These are phyloP conservation scores for Macrotyloma uniflorum DNA, from an alignment of 306 rosid genomes.

Conservation along the genomic window DNA sequence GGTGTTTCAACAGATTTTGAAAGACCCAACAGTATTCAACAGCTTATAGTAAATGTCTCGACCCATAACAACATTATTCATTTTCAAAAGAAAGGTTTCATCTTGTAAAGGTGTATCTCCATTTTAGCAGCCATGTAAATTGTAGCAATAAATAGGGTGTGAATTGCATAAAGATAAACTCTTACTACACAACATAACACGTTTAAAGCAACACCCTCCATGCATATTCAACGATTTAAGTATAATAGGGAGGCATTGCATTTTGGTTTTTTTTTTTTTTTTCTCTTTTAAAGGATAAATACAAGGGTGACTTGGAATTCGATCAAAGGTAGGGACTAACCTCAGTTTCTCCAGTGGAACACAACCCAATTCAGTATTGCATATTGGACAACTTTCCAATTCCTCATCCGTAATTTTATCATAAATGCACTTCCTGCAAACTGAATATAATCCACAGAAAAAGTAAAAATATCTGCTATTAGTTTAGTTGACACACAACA, in stretches of 20 bases:
- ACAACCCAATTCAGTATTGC: conserved; percentile 79
- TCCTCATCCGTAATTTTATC: conserved; percentile 81
- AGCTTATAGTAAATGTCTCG: conserved; percentile 6
- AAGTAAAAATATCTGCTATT: not conserved
- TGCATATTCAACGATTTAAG: conserved; percentile 8
- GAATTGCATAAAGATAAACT: conserved; percentile 3
- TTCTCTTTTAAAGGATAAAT: not conserved
- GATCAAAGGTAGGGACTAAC: conserved; percentile 41
- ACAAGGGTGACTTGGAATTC: conserved; percentile 20
- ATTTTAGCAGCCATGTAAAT: conserved; percentile 6
- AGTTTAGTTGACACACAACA: not conserved
- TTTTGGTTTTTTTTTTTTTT: not conserved
- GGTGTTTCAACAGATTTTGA: conserved; percentile 29
- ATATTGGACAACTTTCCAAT: conserved; percentile 79
- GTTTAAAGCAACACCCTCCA: conserved; percentile 14
- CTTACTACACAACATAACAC: conserved; percentile 14
- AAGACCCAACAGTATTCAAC: conserved; percentile 4
- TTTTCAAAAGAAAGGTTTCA: conserved; percentile 1
- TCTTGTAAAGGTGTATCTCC: not conserved
- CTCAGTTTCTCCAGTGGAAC: conserved; percentile 88
- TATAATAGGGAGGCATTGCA: not conserved
- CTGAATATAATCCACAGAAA: conserved; percentile 46
- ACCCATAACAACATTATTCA: conserved; percentile 16
- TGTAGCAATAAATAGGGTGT: not conserved
- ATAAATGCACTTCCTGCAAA: conserved; percentile 96